Evolutionary conservation across 805 yeast species (phyloP), one percentile per base, ranked within the genome.

Genomic region (Sugiyamaella boreocaroliniensis): DNA sequence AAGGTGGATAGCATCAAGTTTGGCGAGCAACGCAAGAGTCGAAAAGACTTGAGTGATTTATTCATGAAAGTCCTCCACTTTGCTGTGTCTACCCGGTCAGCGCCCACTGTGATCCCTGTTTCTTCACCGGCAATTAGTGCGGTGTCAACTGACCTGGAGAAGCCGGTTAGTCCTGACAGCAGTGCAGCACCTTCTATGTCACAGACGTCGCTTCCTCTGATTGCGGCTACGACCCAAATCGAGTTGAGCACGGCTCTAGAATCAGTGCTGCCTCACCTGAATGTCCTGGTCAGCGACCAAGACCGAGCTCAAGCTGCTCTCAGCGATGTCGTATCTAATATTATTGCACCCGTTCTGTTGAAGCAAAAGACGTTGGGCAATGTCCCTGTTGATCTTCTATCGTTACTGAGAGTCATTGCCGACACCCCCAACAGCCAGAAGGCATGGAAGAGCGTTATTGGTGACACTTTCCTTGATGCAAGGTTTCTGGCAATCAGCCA

Each of bases 381-480:
- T 26, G 42, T 49, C 9, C 52, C 55, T 26, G 20, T 15, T 9
- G 50, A 45, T 32, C 43, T 53, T 29, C 15, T 53, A 16, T 15
- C 53, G 15, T 41, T 53, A 15, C 46, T 53, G 16, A 20, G 22
- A 9, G 41, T 53, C 7, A 40, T 53, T 19, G 44, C 45, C 12
- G 37, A 55, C 53, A 68, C 59, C 12, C 62, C 71, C 3, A 55
- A 58, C 44, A 59, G 76, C 71, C 60, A 61, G 63, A 84, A 76
- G 61, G 72, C 68, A 1, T 86, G 97, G 95, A 85, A 78, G 60
- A 64, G 75, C 2, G 55, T 81, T 19, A 76, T 89, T 0, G 72
- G 71, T 43, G 98, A 92, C 47, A 67, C 80, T 0, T 75, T 87
- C 52, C 74, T 77, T 63, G 96, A 86, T 63, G 54, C 74, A 10